phyloP scores from a whole-genome alignment of 768 basidiomycete species.

The Tylopilus cervinicoccineus region DNA sequence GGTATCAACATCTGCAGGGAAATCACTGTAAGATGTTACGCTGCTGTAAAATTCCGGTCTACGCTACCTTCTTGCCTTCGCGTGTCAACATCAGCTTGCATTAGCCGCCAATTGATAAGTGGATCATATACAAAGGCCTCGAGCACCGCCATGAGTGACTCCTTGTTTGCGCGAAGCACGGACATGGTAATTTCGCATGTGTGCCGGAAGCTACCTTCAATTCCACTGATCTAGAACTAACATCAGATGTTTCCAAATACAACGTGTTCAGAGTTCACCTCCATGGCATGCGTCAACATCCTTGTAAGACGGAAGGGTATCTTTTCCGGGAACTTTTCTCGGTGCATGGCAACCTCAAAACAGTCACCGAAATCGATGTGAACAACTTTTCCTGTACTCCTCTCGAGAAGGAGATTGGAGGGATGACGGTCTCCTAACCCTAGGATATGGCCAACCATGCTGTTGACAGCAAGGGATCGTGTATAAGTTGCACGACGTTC shows the following conservation, averaged over 20 bases:
- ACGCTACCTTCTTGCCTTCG: conserved; percentile 62
- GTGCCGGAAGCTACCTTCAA: conserved; percentile 93
- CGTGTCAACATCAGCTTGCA: conserved; percentile 76
- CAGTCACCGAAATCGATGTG: conserved; percentile 99
- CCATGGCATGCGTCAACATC: conserved; percentile 99
- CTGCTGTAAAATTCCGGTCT: background rate
- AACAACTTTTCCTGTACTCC: conserved; percentile 89
- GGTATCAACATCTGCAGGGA: conserved; percentile 36
- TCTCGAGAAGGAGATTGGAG: conserved; percentile 89
- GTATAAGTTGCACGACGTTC: conserved; percentile 96
- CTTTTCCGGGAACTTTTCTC: conserved; percentile 98
- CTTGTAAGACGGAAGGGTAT: conserved; percentile 97
- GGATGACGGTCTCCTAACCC: conserved; percentile 98
- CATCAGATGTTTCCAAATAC: conserved; percentile 1
- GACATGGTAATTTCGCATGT: conserved; percentile 98
- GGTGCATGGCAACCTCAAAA: conserved; percentile 96
- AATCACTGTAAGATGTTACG: background rate
- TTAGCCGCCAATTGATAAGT: conserved; percentile 93
- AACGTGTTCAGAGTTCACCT: conserved; percentile 47
- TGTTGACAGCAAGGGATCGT: conserved; percentile 91
- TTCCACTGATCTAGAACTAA: conserved; percentile 83
- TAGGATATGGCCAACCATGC: conserved; percentile 98
- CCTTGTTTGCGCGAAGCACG: conserved; percentile 93
- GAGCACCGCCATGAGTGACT: conserved; percentile 97
- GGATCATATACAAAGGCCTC: conserved; percentile 99